Conservation (phyloP, 1,284 basidiomycete genomes). For the Fomitopsis betulina region DNA sequence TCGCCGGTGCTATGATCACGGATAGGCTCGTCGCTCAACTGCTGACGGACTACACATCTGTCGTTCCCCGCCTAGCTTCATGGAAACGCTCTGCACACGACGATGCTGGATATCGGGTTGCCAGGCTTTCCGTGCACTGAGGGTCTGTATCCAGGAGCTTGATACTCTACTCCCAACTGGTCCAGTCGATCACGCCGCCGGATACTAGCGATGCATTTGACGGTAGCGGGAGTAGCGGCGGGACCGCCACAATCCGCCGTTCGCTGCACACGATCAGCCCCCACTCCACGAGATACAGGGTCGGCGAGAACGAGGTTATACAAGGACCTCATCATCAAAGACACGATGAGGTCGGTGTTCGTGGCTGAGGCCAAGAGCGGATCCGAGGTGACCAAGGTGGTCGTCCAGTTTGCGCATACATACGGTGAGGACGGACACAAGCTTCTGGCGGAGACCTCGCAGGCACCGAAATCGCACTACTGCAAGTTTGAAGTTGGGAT, state of each 20-base stretch:
- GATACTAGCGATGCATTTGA: too few species aligned
- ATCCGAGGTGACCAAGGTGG: background rate
- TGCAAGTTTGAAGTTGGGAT: conserved; percentile 8
- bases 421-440: conserved; percentile 11
- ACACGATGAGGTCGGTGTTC: conserved; percentile 3
- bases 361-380: conserved; percentile 3
- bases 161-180: background rate
- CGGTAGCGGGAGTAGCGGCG: background rate
- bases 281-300: conserved; percentile 4
- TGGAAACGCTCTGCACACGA: background rate
- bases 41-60: conserved; percentile 7
- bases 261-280: conserved; percentile 3
- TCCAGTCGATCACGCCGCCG: background rate
- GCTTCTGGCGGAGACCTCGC: conserved; percentile 8
- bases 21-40: conserved; percentile 9
- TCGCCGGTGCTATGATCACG: conserved; percentile 13
- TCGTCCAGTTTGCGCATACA: conserved; percentile 14
- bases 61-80: background rate
- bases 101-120: background rate
- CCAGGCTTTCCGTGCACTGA: background rate
- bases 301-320: background rate
- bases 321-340: conserved; percentile 1
- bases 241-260: background rate
- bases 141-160: background rate
- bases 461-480: conserved; percentile 10